A percentile compares a stretch with the other conserved stretches of the same genome.
These are phyloP conservation scores for Tolypocladium endophyticum DNA, from an alignment of 2,329 filamentous ascomycete species.

Conservation along the genomic window DNA sequence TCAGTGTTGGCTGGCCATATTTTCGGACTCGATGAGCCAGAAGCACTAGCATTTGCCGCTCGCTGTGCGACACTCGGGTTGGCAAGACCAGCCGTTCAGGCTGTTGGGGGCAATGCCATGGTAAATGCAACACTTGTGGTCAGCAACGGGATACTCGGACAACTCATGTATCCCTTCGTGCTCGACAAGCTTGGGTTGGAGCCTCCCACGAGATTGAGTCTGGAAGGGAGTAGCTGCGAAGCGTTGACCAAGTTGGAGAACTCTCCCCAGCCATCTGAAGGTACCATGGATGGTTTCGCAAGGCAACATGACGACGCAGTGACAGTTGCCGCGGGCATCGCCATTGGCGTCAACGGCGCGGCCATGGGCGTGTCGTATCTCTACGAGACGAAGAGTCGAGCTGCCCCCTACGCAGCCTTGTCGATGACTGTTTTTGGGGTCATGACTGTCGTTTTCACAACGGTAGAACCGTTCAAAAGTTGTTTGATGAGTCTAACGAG, in stretches of 20 bases:
- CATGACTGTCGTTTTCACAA: conserved; percentile 43
- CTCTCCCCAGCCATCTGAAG: background rate
- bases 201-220: background rate
- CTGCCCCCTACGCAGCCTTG: conserved; percentile 45
- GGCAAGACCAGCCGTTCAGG: conserved; percentile 33
- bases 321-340: conserved; percentile 38
- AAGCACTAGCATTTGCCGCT: conserved; percentile 35
- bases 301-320: conserved; percentile 12
- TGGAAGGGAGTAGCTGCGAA: background rate
- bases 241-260: background rate
- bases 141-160: conserved; percentile 36
- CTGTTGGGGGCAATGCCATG: conserved; percentile 32
- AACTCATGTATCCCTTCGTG: conserved; percentile 25
- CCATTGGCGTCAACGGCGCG: conserved; percentile 47
- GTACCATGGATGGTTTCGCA: background rate
- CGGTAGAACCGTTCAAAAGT: conserved; percentile 32
- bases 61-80: conserved; percentile 40
- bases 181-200: conserved; percentile 18
- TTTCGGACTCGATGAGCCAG: conserved; percentile 22
- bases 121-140: conserved; percentile 41
- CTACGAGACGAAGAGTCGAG: conserved; percentile 40
- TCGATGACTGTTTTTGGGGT: conserved; percentile 48
- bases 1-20: conserved; percentile 25
- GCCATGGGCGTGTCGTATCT: conserved; percentile 50
- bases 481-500: conserved; percentile 24